Base-by-base conservation (phyloP, 345 rosid species). In the Mercurialis annua region DNA sequence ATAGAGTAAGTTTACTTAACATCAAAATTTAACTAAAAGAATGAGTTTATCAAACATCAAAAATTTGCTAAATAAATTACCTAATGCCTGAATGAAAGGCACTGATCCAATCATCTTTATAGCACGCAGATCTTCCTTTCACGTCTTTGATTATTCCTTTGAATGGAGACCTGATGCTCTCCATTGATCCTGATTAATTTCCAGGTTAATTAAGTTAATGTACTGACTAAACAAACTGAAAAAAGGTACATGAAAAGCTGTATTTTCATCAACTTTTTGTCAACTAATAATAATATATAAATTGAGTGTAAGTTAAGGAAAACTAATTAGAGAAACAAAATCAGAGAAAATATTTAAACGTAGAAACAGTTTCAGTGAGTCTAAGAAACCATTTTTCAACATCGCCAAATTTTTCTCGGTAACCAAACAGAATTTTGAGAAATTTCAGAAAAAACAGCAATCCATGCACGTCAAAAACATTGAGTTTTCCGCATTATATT, bases 91-190 rank as follows among this genome's bases (percentile, higher is more conserved):
- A 74, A 58, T 78, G 47, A 2, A 85, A 6, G 46, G 77, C 87
- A 64, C 69, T 70, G 60, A 48, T 46, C 96, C 97, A 91, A 62
- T 87, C 97, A 69, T 80, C 80, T 77, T 84, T 84, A 71, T 85
- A 88, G 71, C 86, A 85, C 26, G 76, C 77, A 2, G 74, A 70
- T 78, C 96, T 86, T 64, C 87, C 91, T 77, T 75, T 67, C 59
- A 81, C 68, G 81, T 88, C 96, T 34, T 78, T 72, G 65, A 75
- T 75, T 67, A 88, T 84, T 70, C 97, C 92, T n/a, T 78, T 69
- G 72, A 88, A 84, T 52, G 92, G 95, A 52, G 77, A 67, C 75
- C 62, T 82, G n/a, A 73, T 64, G 68, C 61, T 48, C 73, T 72
- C 87, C 92, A 85, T 88, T 75, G 77, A 67, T 62, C 17, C 20